These are phyloP conservation scores for Wallacemonas collosoma DNA, from an alignment of 208 protist genomes.

Conservation along the genomic window DNA sequence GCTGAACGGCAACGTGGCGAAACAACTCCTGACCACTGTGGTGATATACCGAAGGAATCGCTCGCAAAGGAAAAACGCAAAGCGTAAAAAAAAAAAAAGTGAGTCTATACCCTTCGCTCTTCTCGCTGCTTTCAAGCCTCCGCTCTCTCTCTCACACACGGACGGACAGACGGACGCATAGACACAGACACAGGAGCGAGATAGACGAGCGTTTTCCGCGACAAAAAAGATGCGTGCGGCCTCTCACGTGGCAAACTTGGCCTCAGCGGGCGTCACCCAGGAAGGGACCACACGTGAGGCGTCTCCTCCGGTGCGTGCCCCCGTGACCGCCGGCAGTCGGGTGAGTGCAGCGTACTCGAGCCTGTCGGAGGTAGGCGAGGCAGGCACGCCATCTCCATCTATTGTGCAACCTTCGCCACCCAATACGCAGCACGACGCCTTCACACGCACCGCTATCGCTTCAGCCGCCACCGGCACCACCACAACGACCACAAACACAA, in stretches of 20 bases:
- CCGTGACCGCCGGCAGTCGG: background rate
- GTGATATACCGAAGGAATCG: no score
- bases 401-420: slow-evolving; percentile 10
- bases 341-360: background rate
- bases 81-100: slow-evolving; percentile 1
- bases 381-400: slow-evolving; percentile 9
- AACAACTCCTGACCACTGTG: no score
- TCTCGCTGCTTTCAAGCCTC: no score
- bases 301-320: background rate
- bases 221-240: no score
- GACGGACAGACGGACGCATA: no score
- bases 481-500: slow-evolving; percentile 4
- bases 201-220: no score
- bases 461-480: slow-evolving; percentile 5
- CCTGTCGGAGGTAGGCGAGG: background rate
- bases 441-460: slow-evolving; percentile 2
- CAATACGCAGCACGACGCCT: background rate
- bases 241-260: no score
- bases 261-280: background rate
- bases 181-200: no score
- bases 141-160: no score
- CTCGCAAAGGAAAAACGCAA: no score
- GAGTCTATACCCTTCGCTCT: no score
- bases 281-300: background rate
- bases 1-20: no score